Evolutionary conservation across 2,329 filamentous ascomycete genomes (phyloP), one percentile per base, ranked within the genome.

Genomic region (Moelleriella libera): DNA sequence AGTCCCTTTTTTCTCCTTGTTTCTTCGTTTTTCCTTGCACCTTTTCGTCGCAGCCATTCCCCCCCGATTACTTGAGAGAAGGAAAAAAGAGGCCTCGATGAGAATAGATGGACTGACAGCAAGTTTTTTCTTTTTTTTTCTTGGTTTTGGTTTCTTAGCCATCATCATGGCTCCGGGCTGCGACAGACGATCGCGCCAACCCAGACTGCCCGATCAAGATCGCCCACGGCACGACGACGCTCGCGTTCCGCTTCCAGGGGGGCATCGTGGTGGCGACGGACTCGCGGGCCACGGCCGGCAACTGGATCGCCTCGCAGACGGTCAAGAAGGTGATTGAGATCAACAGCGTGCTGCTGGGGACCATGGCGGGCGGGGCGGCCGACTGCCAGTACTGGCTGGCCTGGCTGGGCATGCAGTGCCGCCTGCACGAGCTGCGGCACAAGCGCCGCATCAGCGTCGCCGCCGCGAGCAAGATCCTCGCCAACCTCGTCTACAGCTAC

Each of bases 251-350:
- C 64, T 98, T 97, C 77, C 82, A 97, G 71, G 89, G 89, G 60
- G 92, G 92, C 63, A 97, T 98, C 70, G 94, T 98, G 63, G 90
- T 98, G 46, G 90, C 90, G 47, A 98, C 92, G 50, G 92, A 98
- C 71, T 98, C 92, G 51, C 82, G 92, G 70, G 92, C 92, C 51
- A 95, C 92, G 44, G 90, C 92, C 31, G 92, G 92, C 61, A 94
- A 92, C 78, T 98, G 92, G 92, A 98, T 98, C 69, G 92, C 92
- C 55, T 94, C 87, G 70, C 92, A 98, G 76, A 98, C 92, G 47
- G 92, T 98, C 63, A 98, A 98, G 82, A 98, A 98, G 78, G 92
- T 98, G 57, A 97, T 98, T 63, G 88, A 95, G 76, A 95, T 95
- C 75, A 95, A 95, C 74, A 87, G 76, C 68, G 85, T 83, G 68